Evolutionary conservation across 2,329 filamentous ascomycete species (phyloP), one percentile per base, ranked within the genome.

Genomic region (Orbilia blumenaviensis): DNA sequence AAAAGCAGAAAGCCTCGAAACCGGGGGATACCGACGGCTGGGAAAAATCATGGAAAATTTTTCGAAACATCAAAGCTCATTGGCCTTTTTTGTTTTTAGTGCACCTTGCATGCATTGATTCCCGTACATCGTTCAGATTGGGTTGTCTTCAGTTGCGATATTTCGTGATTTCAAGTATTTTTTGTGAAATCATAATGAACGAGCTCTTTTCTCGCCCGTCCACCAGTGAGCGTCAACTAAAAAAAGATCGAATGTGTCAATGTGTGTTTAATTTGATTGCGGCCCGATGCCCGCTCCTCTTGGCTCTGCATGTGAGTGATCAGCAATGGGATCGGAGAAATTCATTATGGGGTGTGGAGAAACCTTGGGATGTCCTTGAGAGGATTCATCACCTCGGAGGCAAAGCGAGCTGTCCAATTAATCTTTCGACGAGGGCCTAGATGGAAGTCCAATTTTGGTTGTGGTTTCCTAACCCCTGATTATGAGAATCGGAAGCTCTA

Each of bases 241-340:
- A 56, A 56, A 56, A 56, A 56, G 52, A 56, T 56, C 52, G 18
- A 56, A 36, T 23, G 52, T 56, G 52, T 38, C 52, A 56, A 36
- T 16, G 18, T 56, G 46, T 32, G 52, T 56, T 56, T 56, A 56
- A 56, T 56, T 56, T 56, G 32, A 38, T 56, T 25, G 52, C 52
- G 52, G 52, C n/a, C 52, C 52, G 52, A 32, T 32, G 52, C 52
- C 52, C 50, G 50, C 16, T 36, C 7, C 23, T 56, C 50, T 56
- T 56, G 50, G 50, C 50, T n/a, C n/a, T n/a, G n/a, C 52, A 56
- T 56, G 52, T 38, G 52, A 56, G 52, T 38, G 52, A 56, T 56
- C 50, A 56, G 21, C 52, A 56, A 56, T 38, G 16, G 18, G 52
- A 38, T 56, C 52, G 52, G 52, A 56, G 52, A 56, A 56, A 38